Conservation (phyloP, 2,329 filamentous ascomycete species). For the Myriosclerotinia curreyana region DNA sequence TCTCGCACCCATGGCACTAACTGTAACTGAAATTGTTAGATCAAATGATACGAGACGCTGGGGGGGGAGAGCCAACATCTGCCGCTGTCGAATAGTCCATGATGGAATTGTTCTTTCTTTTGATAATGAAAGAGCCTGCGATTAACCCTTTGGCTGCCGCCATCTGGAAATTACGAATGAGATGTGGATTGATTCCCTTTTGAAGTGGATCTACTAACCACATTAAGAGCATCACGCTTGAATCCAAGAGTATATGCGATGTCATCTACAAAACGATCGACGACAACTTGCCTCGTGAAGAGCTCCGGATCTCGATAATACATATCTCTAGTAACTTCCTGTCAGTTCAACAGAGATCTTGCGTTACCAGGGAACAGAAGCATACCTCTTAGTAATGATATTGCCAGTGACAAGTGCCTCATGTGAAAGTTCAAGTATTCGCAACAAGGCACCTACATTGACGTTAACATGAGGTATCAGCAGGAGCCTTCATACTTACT, state of each 20-base stretch:
- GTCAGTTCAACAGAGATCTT: neutral
- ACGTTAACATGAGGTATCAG: conserved; percentile 23
- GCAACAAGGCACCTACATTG: conserved; percentile 51
- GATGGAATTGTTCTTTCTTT: conserved; percentile 45
- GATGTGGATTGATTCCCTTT: neutral
- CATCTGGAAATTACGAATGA: conserved; percentile 47
- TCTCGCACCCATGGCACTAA: conserved; percentile 55
- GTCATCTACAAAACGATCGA: conserved; percentile 72
- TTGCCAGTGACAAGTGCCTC: conserved; percentile 54
- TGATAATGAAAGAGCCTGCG: conserved; percentile 54
- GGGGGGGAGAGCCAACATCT: conserved; percentile 39
- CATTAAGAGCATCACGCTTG: conserved; percentile 63
- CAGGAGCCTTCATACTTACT: conserved; percentile 42
- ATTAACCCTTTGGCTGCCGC: conserved; percentile 72
- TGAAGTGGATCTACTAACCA: conserved; percentile 51
- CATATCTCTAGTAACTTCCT: conserved; percentile 58
- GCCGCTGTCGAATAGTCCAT: conserved; percentile 42
- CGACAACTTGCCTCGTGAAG: conserved; percentile 64
- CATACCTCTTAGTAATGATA: conserved; percentile 60
- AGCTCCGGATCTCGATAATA: conserved; percentile 74
- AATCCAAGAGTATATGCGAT: conserved; percentile 67
- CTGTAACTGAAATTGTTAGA: conserved; percentile 48
- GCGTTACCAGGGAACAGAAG: neutral
- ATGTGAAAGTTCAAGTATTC: conserved; percentile 58
- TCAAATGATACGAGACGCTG: neutral